phyloP scores from a whole-genome alignment of 768 basidiomycete genomes.

The Macrolepiota fuliginosa region DNA sequence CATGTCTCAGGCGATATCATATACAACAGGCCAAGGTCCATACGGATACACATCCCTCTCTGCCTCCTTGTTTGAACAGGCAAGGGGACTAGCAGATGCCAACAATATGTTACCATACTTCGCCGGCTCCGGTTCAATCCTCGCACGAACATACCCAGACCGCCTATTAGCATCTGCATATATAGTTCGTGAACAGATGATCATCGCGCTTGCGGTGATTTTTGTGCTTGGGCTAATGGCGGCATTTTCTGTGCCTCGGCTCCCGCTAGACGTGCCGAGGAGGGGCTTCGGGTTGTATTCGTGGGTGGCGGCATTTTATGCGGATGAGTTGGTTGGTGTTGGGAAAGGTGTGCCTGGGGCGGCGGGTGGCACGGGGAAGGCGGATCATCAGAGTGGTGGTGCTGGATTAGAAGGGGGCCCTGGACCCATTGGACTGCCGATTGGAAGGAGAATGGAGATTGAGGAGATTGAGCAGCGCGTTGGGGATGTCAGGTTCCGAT shows the following conservation, averaged over 20 bases:
- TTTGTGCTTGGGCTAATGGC: constrained; percentile 30
- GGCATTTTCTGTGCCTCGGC: constrained; percentile 21
- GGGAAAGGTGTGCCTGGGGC: constrained; percentile 12
- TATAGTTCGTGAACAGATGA: constrained; percentile 23
- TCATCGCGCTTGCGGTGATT: constrained; percentile 22
- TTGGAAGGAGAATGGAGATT: background rate
- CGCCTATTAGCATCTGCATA: constrained; percentile 22
- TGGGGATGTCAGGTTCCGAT: constrained; percentile 1
- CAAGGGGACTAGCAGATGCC: constrained; percentile 34
- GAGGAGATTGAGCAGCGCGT: background rate
- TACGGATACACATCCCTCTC: constrained; percentile 36
- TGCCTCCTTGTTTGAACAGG: constrained; percentile 26
- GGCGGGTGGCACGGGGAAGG: background rate
- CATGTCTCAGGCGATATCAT: constrained; percentile 34
- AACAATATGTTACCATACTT: constrained; percentile 40
- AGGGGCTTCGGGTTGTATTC: too few relatives aligned
- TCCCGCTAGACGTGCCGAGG: constrained; percentile 20
- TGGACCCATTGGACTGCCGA: background rate
- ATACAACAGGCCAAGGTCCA: too few relatives aligned
- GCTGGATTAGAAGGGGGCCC: too few relatives aligned
- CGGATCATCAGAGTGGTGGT: too few relatives aligned
- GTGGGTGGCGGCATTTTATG: too few relatives aligned
- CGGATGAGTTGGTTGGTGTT: constrained; percentile 21
- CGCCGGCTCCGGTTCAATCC: constrained; percentile 30
- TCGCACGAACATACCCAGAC: constrained; percentile 35